phyloP scores from a whole-genome alignment of 2,329 filamentous ascomycete genomes.

The Cercospora sesami region DNA sequence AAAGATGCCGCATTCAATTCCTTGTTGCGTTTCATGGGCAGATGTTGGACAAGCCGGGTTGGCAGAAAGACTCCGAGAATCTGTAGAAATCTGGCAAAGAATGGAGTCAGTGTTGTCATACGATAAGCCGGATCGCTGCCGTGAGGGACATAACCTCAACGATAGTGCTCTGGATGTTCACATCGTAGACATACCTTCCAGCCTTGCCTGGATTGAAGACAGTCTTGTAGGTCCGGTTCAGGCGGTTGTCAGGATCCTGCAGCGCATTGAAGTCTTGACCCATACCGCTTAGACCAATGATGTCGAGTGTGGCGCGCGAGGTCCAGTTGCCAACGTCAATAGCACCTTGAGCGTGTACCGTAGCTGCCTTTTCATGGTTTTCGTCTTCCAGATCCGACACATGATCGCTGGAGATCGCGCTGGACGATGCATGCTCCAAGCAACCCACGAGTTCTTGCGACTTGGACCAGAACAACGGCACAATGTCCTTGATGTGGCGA shows the following conservation, averaged over 20 bases:
- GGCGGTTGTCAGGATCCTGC: slow-evolving; percentile 52
- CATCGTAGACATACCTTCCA: slow-evolving; percentile 36
- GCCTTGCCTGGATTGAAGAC: slow-evolving; percentile 53
- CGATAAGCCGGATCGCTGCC: background rate
- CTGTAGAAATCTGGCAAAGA: slow-evolving; percentile 50
- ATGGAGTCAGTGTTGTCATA: background rate
- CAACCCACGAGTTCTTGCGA: slow-evolving; percentile 44
- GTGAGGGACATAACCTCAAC: background rate
- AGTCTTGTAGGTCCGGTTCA: slow-evolving; percentile 54
- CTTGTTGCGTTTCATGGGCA: slow-evolving; percentile 73
- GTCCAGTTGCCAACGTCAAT: slow-evolving; percentile 50
- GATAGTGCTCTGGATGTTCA: background rate
- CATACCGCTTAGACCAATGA: slow-evolving; percentile 59
- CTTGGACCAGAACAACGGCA: slow-evolving; percentile 52
- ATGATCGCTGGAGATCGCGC: slow-evolving; percentile 16
- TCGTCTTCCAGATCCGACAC: slow-evolving; percentile 22
- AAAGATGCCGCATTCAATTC: slow-evolving; percentile 58
- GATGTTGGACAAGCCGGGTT: slow-evolving; percentile 56
- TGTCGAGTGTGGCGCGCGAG: slow-evolving; percentile 57
- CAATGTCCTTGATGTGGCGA: slow-evolving; percentile 53
- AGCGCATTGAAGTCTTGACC: slow-evolving; percentile 58
- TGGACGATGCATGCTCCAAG: slow-evolving; percentile 39
- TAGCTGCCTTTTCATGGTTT: slow-evolving; percentile 30
- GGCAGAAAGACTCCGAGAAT: slow-evolving; percentile 59
- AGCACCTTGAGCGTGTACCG: slow-evolving; percentile 37